Evolutionary conservation across 495 filamentous ascomycete genomes (phyloP).

Genomic region (Clavariopsis aquatica): DNA sequence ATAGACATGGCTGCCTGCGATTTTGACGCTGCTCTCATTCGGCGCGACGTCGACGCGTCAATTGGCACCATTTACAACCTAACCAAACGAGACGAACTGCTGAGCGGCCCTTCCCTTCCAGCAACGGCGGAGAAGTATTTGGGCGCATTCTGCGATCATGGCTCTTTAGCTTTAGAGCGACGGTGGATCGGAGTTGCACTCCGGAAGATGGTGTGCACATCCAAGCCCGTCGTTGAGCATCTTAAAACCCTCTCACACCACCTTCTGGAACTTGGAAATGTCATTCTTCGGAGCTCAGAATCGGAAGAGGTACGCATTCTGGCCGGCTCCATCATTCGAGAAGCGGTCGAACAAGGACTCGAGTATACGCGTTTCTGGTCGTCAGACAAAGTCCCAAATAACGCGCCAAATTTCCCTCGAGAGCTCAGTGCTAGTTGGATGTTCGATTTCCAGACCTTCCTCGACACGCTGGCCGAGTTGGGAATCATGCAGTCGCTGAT

Average conservation of each 20-base stretch:
- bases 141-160: conserved; percentile 6
- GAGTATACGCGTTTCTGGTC: conserved; percentile 25
- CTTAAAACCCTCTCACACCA: not conserved
- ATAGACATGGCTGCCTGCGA: conserved; percentile 2
- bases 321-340: conserved; percentile 29
- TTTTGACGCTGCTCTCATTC: not conserved
- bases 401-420: conserved; percentile 19
- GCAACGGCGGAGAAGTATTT: conserved; percentile 10
- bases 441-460: conserved; percentile 24
- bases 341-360: conserved; percentile 9
- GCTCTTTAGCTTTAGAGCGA: not conserved
- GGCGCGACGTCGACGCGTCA: not conserved
- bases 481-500: not conserved
- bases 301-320: conserved; percentile 31
- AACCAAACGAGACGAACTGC: not conserved
- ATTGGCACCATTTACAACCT: not conserved
- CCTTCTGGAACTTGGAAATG: conserved; percentile 17
- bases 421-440: conserved; percentile 18
- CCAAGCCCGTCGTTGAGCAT: not conserved
- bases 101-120: not conserved
- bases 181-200: conserved; percentile 17
- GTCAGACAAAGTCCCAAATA: conserved; percentile 15
- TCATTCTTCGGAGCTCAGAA: conserved; percentile 14
- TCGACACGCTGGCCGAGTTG: conserved; percentile 18
- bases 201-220: conserved; percentile 10